Evolutionary conservation across 371 early-diverging fungal species (phyloP), one percentile per base, ranked within the genome.

Genomic region (Sporodiniella umbellata): DNA sequence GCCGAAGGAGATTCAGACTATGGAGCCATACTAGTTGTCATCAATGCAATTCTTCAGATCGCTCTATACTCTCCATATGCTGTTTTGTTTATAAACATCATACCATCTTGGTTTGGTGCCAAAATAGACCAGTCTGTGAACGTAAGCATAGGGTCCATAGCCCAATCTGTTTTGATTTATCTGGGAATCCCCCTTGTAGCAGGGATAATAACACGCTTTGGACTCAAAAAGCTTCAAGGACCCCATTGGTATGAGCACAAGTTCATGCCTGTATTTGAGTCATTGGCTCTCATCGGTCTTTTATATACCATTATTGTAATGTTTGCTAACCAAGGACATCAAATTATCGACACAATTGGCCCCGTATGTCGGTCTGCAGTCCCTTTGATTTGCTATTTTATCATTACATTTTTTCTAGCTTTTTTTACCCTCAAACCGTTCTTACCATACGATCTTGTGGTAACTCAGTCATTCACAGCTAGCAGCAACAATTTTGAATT

Each of bases 401-500:
- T 78, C 18, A 42, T 78, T 37, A 72, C 86, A 53, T 88, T 83
- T 48, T 67, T 77, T 26, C 45, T 64, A 3, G 72, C 84, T 5
- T 66, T 87, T 48, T 63, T 64, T 24, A 33, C 72, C 1, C 48
- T 72, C 4, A 54, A 66, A 19, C 25, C 45, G 1, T 17, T 72
- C 0, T 55, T 54, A 30, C 69, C 81, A 0, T 85, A 84, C 53
- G 58, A 56, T 1, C 51, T 75, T 12, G 72, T 81, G 3, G 82
- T 73, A 1, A 78, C 85, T 5, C 87, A 85, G 49, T 51, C 81
- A 33, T 88, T 90, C 52, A 90, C 88, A 1, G 87, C 88, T 0
- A 75, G 84, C 4, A 77, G 79, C 51, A 88, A 88, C 56, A 88
- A 88, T 37, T 90, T 90, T 60, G 90, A 90, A 50, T 59, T 90